phyloP scores from a whole-genome alignment of 495 filamentous ascomycete species.

The Xylaria longipes region DNA sequence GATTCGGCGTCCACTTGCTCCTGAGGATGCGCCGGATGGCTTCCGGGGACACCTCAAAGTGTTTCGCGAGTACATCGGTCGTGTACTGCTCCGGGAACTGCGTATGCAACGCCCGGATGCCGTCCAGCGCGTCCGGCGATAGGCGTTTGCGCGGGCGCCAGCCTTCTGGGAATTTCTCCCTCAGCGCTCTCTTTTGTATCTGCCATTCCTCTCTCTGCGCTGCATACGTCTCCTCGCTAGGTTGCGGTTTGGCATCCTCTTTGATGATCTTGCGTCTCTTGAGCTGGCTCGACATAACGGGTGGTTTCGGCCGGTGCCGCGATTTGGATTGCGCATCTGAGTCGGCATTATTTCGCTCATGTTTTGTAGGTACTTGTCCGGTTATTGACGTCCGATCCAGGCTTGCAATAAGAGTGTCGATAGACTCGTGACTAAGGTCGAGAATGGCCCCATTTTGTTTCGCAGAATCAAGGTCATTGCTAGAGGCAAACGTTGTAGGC shows the following conservation, averaged over 20 bases:
- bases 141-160: conserved; percentile 87
- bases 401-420: conserved; percentile 34
- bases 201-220: conserved; percentile 63
- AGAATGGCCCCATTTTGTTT: conserved; percentile 38
- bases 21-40: conserved; percentile 85
- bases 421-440: conserved; percentile 41
- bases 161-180: conserved; percentile 74
- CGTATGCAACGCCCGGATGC: conserved; percentile 78
- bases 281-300: conserved; percentile 24
- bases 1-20: conserved; percentile 77
- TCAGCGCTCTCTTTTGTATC: conserved; percentile 70
- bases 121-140: conserved; percentile 87
- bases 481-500: conserved; percentile 2
- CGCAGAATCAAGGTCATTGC: conserved; percentile 19
- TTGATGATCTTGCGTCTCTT: conserved; percentile 35
- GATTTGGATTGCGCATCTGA: conserved; percentile 5
- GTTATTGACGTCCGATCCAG: conserved; percentile 10
- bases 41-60: conserved; percentile 87
- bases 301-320: conserved; percentile 10
- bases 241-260: conserved; percentile 12
- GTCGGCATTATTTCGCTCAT: neutral
- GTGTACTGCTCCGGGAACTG: conserved; percentile 78
- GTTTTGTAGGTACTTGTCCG: neutral
- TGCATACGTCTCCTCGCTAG: neutral
- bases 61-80: conserved; percentile 71